Evolutionary conservation across 306 rosid genomes (phyloP).

Genomic region (Quercus wislizeni): DNA sequence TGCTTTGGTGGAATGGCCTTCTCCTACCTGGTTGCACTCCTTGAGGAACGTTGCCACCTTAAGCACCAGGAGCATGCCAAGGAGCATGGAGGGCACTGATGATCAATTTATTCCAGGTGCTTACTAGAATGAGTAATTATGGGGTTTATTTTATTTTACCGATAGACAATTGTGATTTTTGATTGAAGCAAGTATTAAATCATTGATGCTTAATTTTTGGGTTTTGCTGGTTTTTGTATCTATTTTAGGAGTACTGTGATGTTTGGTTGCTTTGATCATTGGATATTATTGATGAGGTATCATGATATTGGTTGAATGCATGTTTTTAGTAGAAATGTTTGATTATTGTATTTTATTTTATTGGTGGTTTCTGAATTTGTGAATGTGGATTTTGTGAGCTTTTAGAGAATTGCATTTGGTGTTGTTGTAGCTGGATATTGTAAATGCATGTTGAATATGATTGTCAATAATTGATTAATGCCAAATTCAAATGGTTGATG

Average conservation of each 20-base stretch:
- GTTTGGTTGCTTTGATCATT: background rate
- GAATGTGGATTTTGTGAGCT: too few relatives aligned
- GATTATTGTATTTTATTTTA: background rate
- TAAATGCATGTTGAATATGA: too few relatives aligned
- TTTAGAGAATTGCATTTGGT: too few relatives aligned
- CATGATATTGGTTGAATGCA: background rate
- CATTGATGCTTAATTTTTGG: background rate
- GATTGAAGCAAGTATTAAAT: background rate
- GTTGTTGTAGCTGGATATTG: too few relatives aligned
- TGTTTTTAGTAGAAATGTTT: background rate
- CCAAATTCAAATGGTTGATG: too few relatives aligned
- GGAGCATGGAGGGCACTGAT: conserved; percentile 56
- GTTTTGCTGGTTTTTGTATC: background rate
- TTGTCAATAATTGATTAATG: too few relatives aligned
- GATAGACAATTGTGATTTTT: background rate
- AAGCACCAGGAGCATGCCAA: conserved; percentile 59
- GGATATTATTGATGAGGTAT: background rate
- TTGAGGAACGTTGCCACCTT: conserved; percentile 81
- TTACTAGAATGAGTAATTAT: background rate
- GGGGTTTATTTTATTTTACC: background rate
- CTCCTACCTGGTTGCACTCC: conserved; percentile 74
- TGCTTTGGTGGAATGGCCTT: conserved; percentile 77
- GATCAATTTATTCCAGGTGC: conserved; percentile 20
- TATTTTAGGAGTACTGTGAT: background rate
- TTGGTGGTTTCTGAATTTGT: background rate